Percentiles rank a stretch among this genome's conserved stretches.
Conservation (phyloP, 306 rosid species). For the Astragalus glycyphyllos region DNA sequence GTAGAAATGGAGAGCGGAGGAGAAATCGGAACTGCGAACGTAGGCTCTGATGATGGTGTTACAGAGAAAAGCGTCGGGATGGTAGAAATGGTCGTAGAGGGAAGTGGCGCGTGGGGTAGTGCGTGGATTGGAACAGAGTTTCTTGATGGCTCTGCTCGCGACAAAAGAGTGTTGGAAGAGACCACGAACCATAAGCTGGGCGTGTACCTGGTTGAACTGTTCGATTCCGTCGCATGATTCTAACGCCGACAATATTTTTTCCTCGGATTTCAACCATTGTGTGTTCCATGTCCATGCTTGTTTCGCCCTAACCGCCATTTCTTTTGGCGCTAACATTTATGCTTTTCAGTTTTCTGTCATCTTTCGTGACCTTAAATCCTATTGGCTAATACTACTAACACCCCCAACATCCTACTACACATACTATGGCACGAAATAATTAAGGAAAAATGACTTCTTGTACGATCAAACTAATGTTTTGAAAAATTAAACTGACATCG, state of each 20-base stretch:
- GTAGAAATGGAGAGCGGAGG: slow-evolving; percentile 51
- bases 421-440: no score
- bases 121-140: slow-evolving; percentile 52
- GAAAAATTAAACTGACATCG: no score
- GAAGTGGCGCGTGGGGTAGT: slow-evolving; percentile 45
- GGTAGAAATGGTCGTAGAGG: slow-evolving; percentile 49
- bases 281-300: slow-evolving; percentile 6
- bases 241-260: slow-evolving; percentile 22
- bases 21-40: slow-evolving; percentile 41
- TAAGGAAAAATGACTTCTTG: no score
- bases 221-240: slow-evolving; percentile 53
- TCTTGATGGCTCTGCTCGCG: slow-evolving; percentile 57
- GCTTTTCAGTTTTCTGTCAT: no score
- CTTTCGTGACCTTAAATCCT: no score
- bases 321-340: slow-evolving; percentile 29
- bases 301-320: slow-evolving; percentile 46
- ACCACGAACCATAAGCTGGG: slow-evolving; percentile 53
- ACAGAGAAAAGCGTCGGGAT: slow-evolving; percentile 62
- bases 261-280: not conserved
- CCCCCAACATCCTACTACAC: no score
- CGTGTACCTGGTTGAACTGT: slow-evolving; percentile 49
- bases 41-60: slow-evolving; percentile 64
- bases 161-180: slow-evolving; percentile 55
- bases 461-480: no score
- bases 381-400: no score